A percentile compares a stretch with the other conserved stretches of the same genome.
These are phyloP conservation scores for Vaccinium darrowii DNA, from an alignment of 148 eudicot genomes.

Conservation along the genomic window DNA sequence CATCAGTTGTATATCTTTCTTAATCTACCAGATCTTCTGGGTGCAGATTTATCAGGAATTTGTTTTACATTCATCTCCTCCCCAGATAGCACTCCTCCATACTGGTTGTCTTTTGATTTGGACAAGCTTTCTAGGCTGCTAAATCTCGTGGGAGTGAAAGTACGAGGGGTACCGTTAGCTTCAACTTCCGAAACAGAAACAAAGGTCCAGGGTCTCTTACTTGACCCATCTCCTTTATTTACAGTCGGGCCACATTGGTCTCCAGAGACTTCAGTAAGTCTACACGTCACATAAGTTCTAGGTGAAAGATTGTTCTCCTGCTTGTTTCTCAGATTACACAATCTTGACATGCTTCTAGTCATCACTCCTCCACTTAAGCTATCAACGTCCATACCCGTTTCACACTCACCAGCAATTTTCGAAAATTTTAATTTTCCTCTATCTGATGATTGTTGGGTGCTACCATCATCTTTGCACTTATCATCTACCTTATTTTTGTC, in stretches of 20 bases:
- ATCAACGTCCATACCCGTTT: neutral
- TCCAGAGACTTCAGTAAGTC: neutral
- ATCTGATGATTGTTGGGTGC: neutral
- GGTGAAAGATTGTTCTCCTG: slow-evolving; percentile 1
- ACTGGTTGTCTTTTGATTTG: neutral
- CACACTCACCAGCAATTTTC: neutral
- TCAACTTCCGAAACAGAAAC: neutral
- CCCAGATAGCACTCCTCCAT: neutral
- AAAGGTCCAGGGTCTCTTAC: neutral
- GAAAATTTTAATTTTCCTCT: neutral
- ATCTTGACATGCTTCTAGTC: slow-evolving; percentile 18
- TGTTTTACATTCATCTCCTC: neutral
- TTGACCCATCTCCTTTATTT: slow-evolving; percentile 3
- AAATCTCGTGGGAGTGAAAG: neutral
- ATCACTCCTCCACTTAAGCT: slow-evolving; percentile 6
- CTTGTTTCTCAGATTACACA: neutral
- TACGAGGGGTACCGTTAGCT: neutral
- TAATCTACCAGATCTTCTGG: slow-evolving; percentile 11
- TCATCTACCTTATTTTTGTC: neutral
- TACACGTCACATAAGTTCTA: neutral
- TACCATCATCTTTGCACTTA: slow-evolving; percentile 4
- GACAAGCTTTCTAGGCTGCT: neutral
- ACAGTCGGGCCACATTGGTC: neutral
- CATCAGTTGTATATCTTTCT: slow-evolving; percentile 5
- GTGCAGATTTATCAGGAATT: neutral